Evolutionary conservation across 83 land plant species (phyloP).

Genomic region (Picea abies): DNA sequence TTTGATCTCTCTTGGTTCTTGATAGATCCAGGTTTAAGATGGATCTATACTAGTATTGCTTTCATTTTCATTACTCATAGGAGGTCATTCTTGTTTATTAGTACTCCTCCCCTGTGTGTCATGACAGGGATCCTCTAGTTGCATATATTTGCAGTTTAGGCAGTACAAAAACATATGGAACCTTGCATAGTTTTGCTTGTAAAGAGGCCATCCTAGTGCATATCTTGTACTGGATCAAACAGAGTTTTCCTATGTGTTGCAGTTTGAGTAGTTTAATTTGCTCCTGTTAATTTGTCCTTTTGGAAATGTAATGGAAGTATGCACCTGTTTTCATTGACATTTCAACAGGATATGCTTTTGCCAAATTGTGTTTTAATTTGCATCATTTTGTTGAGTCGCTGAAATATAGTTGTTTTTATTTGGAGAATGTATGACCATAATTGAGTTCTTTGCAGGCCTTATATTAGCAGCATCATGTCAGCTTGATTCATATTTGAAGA

Average conservation of each 20-base stretch:
- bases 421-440: background rate
- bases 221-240: background rate
- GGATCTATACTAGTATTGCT: too few relatives aligned
- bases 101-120: too few relatives aligned
- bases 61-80: too few relatives aligned
- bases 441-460: conserved; percentile 4
- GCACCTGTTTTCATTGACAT: background rate
- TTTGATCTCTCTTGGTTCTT: too few relatives aligned
- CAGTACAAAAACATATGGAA: too few relatives aligned
- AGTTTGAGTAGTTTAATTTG: too few relatives aligned
- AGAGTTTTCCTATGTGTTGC: too few relatives aligned
- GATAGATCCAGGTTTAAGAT: too few relatives aligned
- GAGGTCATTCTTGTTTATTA: too few relatives aligned
- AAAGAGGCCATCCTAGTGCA: background rate
- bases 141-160: too few relatives aligned
- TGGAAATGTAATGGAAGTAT: background rate
- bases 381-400: background rate
- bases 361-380: background rate
- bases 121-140: too few relatives aligned
- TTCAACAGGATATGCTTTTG: background rate
- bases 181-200: background rate
- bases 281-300: too few relatives aligned
- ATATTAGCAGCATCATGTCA: conserved; percentile 8
- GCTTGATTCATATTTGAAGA: background rate
- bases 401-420: background rate